Evolutionary conservation across 2,329 filamentous ascomycete species (phyloP), one percentile per base, ranked within the genome.

Genomic region (Zarea fungicola): DNA sequence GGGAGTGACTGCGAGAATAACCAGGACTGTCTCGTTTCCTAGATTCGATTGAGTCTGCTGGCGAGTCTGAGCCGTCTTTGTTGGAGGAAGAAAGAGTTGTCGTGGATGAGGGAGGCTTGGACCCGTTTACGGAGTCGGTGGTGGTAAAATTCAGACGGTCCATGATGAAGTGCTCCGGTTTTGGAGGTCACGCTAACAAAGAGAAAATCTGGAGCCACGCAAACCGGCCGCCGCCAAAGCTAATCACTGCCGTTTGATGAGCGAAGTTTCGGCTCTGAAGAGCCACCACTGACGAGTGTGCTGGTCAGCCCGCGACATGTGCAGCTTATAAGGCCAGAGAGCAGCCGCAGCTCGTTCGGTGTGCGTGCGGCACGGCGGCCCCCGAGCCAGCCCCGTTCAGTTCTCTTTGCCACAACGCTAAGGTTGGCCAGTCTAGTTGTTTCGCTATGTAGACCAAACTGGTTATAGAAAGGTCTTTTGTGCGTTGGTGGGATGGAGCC

Each of bases 1-100:
- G 73, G 25, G 57, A 58, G 50, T 62, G 62, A 31, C 60, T 69
- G 53, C 68, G 73, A 23, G 56, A 60, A 48, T 60, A 16, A 56
- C 42, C 52, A 52, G 18, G 57, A 29, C 31, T 21, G 35, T 22
- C 13, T 16, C 7, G 40, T 18, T 37, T 23, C 25, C 42, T 47
- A 39, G 21, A 22, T 19, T 51, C 39, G 32, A 31, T 29, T 40
- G 26, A 37, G 39, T 21, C 32, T 21, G 25, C 6, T 8, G 39
- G 18, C 18, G 44, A 37, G 18, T 42, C 34, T 13, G 40, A 35
- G n/a, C 9, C 28, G 39, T 23, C 18, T 23, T 35, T 42, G 48
- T 34, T 40, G 26, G 54, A 22, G 16, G 46, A 19, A 19, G 47
- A 23, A 16, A 48, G 35, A 28, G 43, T 42, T 8, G 51, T 35